A percentile compares a stretch with the other conserved stretches of the same genome.
These are phyloP conservation scores for Populus nigra DNA, from an alignment of 345 rosid genomes.

Conservation along the genomic window DNA sequence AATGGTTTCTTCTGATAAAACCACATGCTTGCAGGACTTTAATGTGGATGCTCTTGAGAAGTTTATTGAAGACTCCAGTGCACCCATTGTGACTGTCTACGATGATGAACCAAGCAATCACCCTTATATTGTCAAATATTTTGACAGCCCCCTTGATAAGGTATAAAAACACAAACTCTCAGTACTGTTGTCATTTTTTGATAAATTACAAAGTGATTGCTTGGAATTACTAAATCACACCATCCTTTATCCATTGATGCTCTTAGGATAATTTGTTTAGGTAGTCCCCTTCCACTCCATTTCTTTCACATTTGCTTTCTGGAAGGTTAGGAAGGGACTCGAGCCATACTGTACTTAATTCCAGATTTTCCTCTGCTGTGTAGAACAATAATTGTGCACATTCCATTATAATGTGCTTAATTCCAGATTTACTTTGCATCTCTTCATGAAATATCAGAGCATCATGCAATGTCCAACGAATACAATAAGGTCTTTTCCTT, in stretches of 20 bases:
- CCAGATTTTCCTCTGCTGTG: not conserved
- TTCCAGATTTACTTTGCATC: not conserved
- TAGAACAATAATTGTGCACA: not conserved
- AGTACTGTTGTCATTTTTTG: not conserved
- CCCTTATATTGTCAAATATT: conserved; percentile 77
- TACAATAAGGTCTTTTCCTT: not conserved
- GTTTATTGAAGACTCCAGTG: conserved; percentile 72
- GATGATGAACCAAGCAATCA: conserved; percentile 70
- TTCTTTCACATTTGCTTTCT: not conserved
- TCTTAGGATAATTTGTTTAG: not conserved
- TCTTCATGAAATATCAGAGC: not conserved
- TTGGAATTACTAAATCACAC: not conserved
- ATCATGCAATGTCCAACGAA: not conserved
- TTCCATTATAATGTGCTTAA: not conserved
- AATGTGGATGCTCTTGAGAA: conserved; percentile 68
- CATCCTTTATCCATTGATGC: not conserved
- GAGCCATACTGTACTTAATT: not conserved
- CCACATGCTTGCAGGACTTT: conserved; percentile 57
- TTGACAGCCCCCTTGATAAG: conserved; percentile 68
- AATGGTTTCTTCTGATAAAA: not conserved
- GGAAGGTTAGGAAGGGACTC: not conserved
- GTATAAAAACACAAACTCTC: conserved; percentile 22
- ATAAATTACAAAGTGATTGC: not conserved
- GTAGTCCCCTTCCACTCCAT: not conserved
- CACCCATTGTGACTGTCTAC: conserved; percentile 68